Evolutionary conservation across 495 filamentous ascomycete species (phyloP).

Genomic region (Hypoxylon intermedium): DNA sequence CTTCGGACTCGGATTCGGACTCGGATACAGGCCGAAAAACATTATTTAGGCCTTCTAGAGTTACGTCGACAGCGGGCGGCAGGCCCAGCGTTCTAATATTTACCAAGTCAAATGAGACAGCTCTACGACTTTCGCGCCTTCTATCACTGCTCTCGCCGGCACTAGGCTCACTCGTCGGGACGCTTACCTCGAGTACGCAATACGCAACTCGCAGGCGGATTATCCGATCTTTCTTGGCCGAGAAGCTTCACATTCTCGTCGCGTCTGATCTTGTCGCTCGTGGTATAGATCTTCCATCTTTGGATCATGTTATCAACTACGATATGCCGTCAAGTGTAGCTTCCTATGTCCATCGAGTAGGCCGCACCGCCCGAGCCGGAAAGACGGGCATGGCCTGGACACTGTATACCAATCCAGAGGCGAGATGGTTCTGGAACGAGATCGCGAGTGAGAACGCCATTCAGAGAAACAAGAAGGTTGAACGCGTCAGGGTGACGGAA

Average conservation of each 20-base stretch:
- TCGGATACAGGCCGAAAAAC: constrained; percentile 23
- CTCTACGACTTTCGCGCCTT: constrained; percentile 79
- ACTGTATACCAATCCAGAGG: constrained; percentile 77
- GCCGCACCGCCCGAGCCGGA: constrained; percentile 86
- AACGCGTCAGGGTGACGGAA: constrained; percentile 55
- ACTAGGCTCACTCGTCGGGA: constrained; percentile 64
- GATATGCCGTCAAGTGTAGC: constrained; percentile 82
- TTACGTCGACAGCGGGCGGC: constrained; percentile 5
- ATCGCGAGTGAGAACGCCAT: constrained; percentile 59
- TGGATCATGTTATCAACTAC: constrained; percentile 92
- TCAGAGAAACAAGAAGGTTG: constrained; percentile 47
- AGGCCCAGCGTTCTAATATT: constrained; percentile 75
- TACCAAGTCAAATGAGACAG: constrained; percentile 84
- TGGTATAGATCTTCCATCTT: constrained; percentile 81
- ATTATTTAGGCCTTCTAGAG: constrained; percentile 4
- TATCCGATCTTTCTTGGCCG: constrained; percentile 66
- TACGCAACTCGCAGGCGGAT: constrained; percentile 66
- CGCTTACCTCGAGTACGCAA: constrained; percentile 76
- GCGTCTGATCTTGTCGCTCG: constrained; percentile 92
- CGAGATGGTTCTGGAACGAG: constrained; percentile 84
- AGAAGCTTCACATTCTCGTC: constrained; percentile 75
- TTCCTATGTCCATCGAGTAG: constrained; percentile 91
- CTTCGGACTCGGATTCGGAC: constrained; percentile 44
- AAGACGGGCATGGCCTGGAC: constrained; percentile 82
- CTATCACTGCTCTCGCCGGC: constrained; percentile 71